These are phyloP conservation scores for Komagataella pseudopastoris DNA, from an alignment of 805 yeast genomes.

Conservation along the genomic window DNA sequence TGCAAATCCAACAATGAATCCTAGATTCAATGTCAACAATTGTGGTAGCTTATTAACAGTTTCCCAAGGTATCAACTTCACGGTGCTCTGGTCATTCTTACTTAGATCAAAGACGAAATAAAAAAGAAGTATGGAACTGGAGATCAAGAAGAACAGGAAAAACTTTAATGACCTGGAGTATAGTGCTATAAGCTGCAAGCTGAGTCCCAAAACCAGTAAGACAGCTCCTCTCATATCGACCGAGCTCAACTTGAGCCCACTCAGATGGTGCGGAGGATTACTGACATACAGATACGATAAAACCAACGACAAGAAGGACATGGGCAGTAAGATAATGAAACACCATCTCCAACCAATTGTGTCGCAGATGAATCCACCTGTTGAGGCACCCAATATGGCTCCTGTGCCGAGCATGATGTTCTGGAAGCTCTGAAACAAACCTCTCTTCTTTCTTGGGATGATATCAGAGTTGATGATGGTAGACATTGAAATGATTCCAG, in stretches of 20 bases:
- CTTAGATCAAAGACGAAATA: conserved; percentile 10
- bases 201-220: conserved; percentile 18
- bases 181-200: conserved; percentile 16
- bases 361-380: conserved; percentile 43
- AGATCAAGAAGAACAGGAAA: conserved; percentile 6
- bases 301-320: conserved; percentile 17
- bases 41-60: conserved; percentile 13
- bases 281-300: conserved; percentile 15
- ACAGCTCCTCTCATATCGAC: conserved; percentile 22
- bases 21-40: conserved; percentile 14
- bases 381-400: conserved; percentile 53
- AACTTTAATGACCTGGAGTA: conserved; percentile 8
- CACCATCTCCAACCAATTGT: conserved; percentile 59
- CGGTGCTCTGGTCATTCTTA: conserved; percentile 6
- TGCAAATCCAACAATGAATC: conserved; percentile 23
- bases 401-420: conserved; percentile 70
- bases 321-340: conserved; percentile 37
- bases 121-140: conserved; percentile 4
- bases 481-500: conserved; percentile 66
- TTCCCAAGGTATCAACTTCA: conserved; percentile 18
- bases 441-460: conserved; percentile 64
- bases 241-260: conserved; percentile 6
- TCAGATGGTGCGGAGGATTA: conserved; percentile 11
- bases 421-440: conserved; percentile 71
- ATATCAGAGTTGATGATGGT: conserved; percentile 69